Conservation (phyloP, 1,139 yeast species). For the Magnusiomyces magnusii region DNA sequence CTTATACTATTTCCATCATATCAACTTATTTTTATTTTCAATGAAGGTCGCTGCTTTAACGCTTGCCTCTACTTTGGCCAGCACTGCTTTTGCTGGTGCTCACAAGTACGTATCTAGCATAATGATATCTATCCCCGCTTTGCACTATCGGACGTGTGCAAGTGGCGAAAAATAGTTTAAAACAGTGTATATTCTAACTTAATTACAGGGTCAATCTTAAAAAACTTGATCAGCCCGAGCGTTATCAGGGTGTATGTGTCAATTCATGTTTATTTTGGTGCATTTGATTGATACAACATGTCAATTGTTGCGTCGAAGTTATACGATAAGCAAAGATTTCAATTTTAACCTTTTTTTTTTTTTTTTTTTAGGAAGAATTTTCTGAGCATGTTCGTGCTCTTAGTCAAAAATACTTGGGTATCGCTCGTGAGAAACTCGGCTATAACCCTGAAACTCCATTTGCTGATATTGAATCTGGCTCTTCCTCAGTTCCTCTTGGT, state of each 20-base stretch:
- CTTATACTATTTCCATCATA: not conserved
- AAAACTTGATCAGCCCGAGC: not conserved
- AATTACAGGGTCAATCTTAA: slow-evolving; percentile 3
- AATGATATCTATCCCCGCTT: not conserved
- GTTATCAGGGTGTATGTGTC: slow-evolving; percentile 6
- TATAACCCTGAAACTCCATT: slow-evolving; percentile 33
- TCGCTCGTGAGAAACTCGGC: slow-evolving; percentile 38
- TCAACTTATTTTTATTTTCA: not conserved
- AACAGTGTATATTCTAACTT: not conserved
- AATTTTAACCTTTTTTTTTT: not conserved
- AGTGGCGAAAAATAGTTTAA: not conserved
- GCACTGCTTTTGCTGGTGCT: slow-evolving; percentile 44
- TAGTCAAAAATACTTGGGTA: slow-evolving; percentile 61
- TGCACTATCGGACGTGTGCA: slow-evolving; percentile 5
- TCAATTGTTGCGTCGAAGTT: not conserved
- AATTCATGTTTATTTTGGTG: not conserved
- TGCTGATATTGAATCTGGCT: slow-evolving; percentile 29
- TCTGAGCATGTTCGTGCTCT: slow-evolving; percentile 60
- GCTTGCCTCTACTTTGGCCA: slow-evolving; percentile 45
- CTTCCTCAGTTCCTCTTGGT: slow-evolving; percentile 72
- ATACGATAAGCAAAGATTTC: not conserved
- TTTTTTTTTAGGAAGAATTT: slow-evolving; percentile 33
- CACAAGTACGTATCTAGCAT: slow-evolving; percentile 26
- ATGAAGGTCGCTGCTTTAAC: slow-evolving; percentile 31
- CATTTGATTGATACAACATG: not conserved